Evolutionary conservation across 768 basidiomycete genomes (phyloP).

Genomic region (Podaxis mareebaensis): DNA sequence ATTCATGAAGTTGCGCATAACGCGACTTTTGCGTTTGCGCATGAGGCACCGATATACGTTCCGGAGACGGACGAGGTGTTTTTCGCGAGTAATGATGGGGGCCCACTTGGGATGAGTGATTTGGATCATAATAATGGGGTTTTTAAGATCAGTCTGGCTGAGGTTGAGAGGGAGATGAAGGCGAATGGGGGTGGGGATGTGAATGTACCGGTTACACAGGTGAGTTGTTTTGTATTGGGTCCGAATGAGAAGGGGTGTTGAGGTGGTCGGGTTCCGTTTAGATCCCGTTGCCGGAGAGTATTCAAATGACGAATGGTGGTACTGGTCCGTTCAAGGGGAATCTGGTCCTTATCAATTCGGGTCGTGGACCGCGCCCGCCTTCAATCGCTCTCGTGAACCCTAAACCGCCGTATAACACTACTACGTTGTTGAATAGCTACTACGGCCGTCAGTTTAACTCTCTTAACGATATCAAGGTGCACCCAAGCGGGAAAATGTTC

Average conservation of each 20-base stretch:
- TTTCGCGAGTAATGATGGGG: slow-evolving; percentile 73
- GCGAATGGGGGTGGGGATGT: slow-evolving; percentile 34
- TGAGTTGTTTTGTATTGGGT: slow-evolving; percentile 30
- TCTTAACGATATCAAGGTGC: slow-evolving; percentile 75
- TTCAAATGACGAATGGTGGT: slow-evolving; percentile 74
- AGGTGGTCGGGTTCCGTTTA: slow-evolving; percentile 25
- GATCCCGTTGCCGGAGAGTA: slow-evolving; percentile 56
- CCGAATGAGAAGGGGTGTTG: no score
- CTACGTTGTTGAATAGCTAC: slow-evolving; percentile 74
- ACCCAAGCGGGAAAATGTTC: slow-evolving; percentile 69
- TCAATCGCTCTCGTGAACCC: slow-evolving; percentile 69
- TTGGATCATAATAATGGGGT: slow-evolving; percentile 64
- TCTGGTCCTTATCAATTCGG: slow-evolving; percentile 64
- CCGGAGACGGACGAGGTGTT: slow-evolving; percentile 70
- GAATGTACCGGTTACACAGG: slow-evolving; percentile 49
- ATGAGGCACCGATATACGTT: slow-evolving; percentile 75
- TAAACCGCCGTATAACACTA: slow-evolving; percentile 60
- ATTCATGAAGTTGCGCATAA: slow-evolving; percentile 62
- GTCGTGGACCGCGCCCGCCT: slow-evolving; percentile 62
- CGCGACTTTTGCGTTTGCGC: slow-evolving; percentile 68
- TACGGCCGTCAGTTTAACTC: slow-evolving; percentile 83
- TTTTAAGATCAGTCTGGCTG: slow-evolving; percentile 60
- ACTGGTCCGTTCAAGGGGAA: slow-evolving; percentile 62
- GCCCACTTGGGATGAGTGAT: slow-evolving; percentile 61
- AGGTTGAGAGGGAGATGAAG: slow-evolving; percentile 48